Base-by-base conservation (phyloP, 208 protist genomes). In the Leishmania lainsoni region DNA sequence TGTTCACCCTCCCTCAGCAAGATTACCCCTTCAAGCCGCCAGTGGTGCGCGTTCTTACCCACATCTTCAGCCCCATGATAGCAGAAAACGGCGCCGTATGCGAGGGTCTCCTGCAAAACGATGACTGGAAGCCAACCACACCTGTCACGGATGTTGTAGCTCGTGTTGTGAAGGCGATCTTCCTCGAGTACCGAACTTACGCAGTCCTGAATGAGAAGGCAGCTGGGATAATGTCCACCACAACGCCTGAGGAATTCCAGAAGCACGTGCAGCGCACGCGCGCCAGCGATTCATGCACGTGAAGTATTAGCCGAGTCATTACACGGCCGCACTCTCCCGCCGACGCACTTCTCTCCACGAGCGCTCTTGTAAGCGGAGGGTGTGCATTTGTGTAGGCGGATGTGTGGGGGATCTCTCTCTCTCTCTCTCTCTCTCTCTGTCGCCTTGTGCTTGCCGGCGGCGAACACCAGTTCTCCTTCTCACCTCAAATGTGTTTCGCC, bases 21-120 rank as follows among this genome's bases (percentile, higher is more conserved):
- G 83, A 92, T 45, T 97, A 94, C 81, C 94, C 94, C 1, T 86
- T 92, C 76, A 81, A 84, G 45, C 83, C 91, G 16, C 94, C 94
- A 8, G 83, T 72, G 52, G 72, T 96, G 42, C 75, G 74, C 14
- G 86, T 97, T 63, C 63, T 90, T 4, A 91, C 91, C 5, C 69
- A 65, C 32, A 86, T 96, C 51, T 95, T 89, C 74, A 93, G 89
- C 81, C 94, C 94, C 0, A 78, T 91, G 45, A 90, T 97, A 1
- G 81, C 78, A 3, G 29, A 54, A 14, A 79, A 83, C 10, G 91
- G 91, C 0, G 35, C 75, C 1, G 72, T 95, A 4, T 96, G 93
- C 63, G 91, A 95, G 48, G 78, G 77, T 5, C 32, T 95, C 14
- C 49, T 95, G 68, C 49, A 78, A 4, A 86, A 78, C 32, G 72